Evolutionary conservation across 177 flowering plant species (phyloP), one percentile per base, ranked within the genome.

Genomic region (Vitis hybrid): DNA sequence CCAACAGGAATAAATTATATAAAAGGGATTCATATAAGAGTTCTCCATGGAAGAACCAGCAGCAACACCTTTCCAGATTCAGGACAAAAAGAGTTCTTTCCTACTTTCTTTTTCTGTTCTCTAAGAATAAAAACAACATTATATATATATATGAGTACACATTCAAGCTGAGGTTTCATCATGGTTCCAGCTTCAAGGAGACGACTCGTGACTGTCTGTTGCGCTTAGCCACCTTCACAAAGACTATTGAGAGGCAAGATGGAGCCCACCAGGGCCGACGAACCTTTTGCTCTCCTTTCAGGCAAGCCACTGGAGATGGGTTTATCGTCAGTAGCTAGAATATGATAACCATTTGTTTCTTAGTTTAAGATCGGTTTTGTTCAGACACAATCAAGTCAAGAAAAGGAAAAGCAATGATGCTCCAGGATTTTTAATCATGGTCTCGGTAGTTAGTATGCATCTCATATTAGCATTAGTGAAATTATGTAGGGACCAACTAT

Each of bases 181-280:
- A 94, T 15, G 97, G 96, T 79, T 95, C 99, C 73, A 93, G 90
- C 88, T 95, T 95, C 84, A 95, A 71, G 56, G 98, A 93, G 62
- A 95, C 98, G 30, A 95, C 97, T 58, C 99, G 84, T 0, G 94
- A 90, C 75, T 93, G 99, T 76, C 99, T 80, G 78, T 90, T 95
- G 55, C 91, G 97, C 79, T 91, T 93, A 7, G 93, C 97, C 62
- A 78, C 89, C 82, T 86, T 93, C 19, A 85, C 86, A 79, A 88
- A 93, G 64, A 85, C 80, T 63, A 74, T 79, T 9, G 92, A 84
- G 39, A 94, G 82, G 84, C 98, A 95, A 17, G 94, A 79, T 4
- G 99, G 99, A 39, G 98, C 99, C 99, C 99, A 95, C 99, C 99
- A 95, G 67, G 99, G 99, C 66, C 91, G 82, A 14, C 97, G 93